Percentiles rank a stretch among this genome's conserved stretches.
phyloP scores from a whole-genome alignment of 2,329 filamentous ascomycete genomes.

The Penicillium sp. region DNA sequence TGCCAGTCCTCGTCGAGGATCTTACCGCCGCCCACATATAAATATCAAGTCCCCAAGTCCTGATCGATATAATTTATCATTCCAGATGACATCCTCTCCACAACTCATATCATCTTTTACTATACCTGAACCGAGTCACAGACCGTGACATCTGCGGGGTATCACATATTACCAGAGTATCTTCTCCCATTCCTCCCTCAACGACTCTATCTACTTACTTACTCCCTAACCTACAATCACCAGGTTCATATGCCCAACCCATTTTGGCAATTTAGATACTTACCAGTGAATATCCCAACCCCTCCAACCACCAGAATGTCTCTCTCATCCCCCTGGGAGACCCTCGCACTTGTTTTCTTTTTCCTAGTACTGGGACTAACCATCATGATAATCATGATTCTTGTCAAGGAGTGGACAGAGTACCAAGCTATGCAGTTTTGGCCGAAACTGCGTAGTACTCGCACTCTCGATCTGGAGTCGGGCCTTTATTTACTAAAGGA shows the following conservation, averaged over 20 bases:
- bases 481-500: not conserved
- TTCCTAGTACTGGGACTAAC: not conserved
- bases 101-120: not conserved
- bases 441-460: slow-evolving; percentile 4
- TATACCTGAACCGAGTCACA: not conserved
- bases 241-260: not conserved
- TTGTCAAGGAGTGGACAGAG: slow-evolving; percentile 9
- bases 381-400: slow-evolving; percentile 1
- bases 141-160: not conserved
- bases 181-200: not conserved
- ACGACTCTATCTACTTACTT: not conserved
- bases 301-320: not conserved
- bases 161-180: not conserved
- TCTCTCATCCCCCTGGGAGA: not conserved
- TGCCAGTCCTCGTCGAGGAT: not conserved
- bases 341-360: not conserved
- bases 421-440: slow-evolving; percentile 2
- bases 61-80: not conserved
- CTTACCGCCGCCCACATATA: not conserved
- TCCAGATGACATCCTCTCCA: not conserved
- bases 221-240: not conserved
- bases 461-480: slow-evolving; percentile 5
- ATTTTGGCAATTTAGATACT: not conserved
- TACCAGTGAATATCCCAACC: not conserved
- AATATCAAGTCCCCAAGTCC: not conserved